Percentiles rank a stretch among this genome's conserved stretches.
Conservation (phyloP, 768 basidiomycete genomes). For the Boletus reticuloceps region DNA sequence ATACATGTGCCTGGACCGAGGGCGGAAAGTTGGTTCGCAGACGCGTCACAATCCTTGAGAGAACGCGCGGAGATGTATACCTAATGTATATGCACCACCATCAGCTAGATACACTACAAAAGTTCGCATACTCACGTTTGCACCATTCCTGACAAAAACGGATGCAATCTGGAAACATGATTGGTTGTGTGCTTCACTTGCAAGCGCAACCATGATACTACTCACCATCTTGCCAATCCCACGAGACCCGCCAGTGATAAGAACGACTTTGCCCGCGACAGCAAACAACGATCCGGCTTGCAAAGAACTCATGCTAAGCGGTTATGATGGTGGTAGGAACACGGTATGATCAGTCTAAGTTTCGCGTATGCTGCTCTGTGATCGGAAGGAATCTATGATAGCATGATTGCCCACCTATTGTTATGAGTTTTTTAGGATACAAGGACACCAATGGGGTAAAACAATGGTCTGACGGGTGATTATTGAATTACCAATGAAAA, state of each 20-base stretch:
- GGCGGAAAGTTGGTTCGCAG: slow-evolving; percentile 49
- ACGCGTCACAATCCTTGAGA: slow-evolving; percentile 46
- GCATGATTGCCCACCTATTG: slow-evolving; percentile 14
- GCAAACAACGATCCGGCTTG: slow-evolving; percentile 41
- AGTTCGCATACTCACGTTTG: slow-evolving; percentile 38
- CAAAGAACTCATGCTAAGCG: slow-evolving; percentile 35
- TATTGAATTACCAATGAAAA: slow-evolving; percentile 14
- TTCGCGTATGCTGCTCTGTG: background rate
- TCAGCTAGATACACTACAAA: slow-evolving; percentile 5
- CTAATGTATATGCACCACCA: slow-evolving; percentile 20
- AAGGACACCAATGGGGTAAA: slow-evolving; percentile 5
- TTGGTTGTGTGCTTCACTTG: background rate
- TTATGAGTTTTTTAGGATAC: slow-evolving; percentile 12
- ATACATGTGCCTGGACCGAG: slow-evolving; percentile 56
- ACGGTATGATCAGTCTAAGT: background rate
- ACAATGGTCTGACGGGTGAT: slow-evolving; percentile 8
- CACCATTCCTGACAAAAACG: slow-evolving; percentile 61
- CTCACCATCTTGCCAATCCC: slow-evolving; percentile 66
- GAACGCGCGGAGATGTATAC: slow-evolving; percentile 65
- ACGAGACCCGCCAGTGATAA: slow-evolving; percentile 65
- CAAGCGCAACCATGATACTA: background rate
- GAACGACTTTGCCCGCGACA: slow-evolving; percentile 52
- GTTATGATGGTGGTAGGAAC: background rate
- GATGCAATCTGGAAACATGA: slow-evolving; percentile 50
- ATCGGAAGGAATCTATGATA: background rate